phyloP scores from a whole-genome alignment of 352 stramenopile species.

The Phytophthora constricta region DNA sequence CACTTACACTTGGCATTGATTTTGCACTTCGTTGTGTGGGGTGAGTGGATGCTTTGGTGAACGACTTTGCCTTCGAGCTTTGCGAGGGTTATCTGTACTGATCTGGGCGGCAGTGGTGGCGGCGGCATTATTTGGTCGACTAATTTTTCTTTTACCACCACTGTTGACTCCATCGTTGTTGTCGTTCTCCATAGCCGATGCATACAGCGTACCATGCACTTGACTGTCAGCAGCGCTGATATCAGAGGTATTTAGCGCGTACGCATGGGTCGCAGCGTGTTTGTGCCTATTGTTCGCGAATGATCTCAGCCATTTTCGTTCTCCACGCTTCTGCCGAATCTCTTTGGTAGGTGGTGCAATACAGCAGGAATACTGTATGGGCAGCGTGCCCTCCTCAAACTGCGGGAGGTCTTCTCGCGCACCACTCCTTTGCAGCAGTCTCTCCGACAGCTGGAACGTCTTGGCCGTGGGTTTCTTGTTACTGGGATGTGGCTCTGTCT shows the following conservation, averaged over 20 bases:
- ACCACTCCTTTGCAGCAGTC: constrained; percentile 38
- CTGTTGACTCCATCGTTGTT: not conserved
- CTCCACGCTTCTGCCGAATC: constrained; percentile 45
- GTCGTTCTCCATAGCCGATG: not conserved
- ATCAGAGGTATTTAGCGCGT: constrained; percentile 1
- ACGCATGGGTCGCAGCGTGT: constrained; percentile 41
- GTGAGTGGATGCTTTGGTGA: not conserved
- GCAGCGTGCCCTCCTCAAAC: constrained; percentile 58
- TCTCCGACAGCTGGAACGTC: constrained; percentile 42
- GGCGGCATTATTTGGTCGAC: too few relatives aligned
- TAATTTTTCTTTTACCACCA: too few relatives aligned
- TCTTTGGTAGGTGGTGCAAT: constrained; percentile 34
- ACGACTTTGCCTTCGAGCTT: not conserved
- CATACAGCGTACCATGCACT: not conserved
- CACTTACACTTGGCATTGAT: not conserved
- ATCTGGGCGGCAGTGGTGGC: too few relatives aligned
- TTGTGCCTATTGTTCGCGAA: constrained; percentile 55
- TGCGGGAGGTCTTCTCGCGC: constrained; percentile 55
- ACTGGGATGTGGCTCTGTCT: not conserved
- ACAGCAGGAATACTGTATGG: constrained; percentile 36
- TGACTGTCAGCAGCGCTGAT: not conserved
- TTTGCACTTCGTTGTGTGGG: not conserved
- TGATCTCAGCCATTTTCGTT: constrained; percentile 42
- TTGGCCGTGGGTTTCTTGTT: not conserved
- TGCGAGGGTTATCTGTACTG: not conserved